Percentiles rank a stretch among this genome's conserved stretches.
Conservation (phyloP, 129 eudicot species). For the Sambucus nigra region DNA sequence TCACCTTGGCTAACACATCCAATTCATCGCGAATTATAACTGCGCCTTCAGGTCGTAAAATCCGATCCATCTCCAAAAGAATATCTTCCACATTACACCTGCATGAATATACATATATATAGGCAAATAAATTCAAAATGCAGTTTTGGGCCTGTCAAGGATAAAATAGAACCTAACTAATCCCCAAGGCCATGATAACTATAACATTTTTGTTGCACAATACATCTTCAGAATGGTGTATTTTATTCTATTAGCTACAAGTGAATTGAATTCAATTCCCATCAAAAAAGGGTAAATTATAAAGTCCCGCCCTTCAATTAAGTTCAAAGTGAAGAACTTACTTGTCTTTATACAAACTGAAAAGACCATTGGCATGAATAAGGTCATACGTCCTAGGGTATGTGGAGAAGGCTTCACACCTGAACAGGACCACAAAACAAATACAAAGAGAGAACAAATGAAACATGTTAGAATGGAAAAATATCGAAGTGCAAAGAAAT, state of each 20-base stretch:
- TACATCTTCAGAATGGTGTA: no score
- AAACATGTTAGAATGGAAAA: background rate
- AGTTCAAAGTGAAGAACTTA: slow-evolving; percentile 22
- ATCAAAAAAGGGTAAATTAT: no score
- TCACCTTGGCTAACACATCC: slow-evolving; percentile 40
- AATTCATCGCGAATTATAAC: slow-evolving; percentile 57
- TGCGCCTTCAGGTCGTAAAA: slow-evolving; percentile 73
- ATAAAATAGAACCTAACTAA: no score
- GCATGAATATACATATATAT: slow-evolving; percentile 10
- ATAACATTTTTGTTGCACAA: no score
- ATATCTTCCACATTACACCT: slow-evolving; percentile 64
- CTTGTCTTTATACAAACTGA: slow-evolving; percentile 57
- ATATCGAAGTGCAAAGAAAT: no score
- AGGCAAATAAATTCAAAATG: background rate
- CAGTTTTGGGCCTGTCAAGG: background rate
- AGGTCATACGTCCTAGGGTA: slow-evolving; percentile 71
- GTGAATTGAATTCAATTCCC: no score
- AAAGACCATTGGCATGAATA: slow-evolving; percentile 53
- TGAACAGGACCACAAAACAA: slow-evolving; percentile 7
- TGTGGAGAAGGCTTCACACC: slow-evolving; percentile 79
- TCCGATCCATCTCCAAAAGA: slow-evolving; percentile 72
- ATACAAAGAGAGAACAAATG: background rate
- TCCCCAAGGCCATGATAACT: no score
- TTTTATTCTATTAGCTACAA: no score
- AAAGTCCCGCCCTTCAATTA: background rate